Percentiles rank a stretch among this genome's conserved stretches.
phyloP scores from a whole-genome alignment of 2,329 filamentous ascomycete species.

The Stachybotrys echinatus region DNA sequence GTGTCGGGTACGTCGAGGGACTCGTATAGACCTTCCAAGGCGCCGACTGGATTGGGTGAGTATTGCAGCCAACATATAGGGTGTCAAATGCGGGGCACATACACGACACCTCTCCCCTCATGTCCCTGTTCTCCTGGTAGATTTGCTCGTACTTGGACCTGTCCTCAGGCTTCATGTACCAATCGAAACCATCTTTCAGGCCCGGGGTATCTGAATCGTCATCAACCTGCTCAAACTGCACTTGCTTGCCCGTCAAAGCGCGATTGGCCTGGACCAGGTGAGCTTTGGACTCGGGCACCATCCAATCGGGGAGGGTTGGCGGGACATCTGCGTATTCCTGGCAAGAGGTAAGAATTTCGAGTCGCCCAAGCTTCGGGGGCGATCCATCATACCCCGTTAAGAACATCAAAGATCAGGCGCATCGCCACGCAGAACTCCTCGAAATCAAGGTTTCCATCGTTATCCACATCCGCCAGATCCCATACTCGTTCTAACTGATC shows the following conservation, averaged over 20 bases:
- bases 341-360: conserved; percentile 8
- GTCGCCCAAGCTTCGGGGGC: conserved; percentile 1
- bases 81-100: conserved; percentile 24
- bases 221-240: conserved; percentile 79
- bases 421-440: conserved; percentile 99
- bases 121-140: conserved; percentile 86
- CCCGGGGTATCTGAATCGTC: conserved; percentile 78
- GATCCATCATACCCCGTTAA: conserved; percentile 70
- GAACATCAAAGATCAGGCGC: conserved; percentile 93
- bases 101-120: conserved; percentile 80
- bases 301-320: conserved; percentile 81
- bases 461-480: conserved; percentile 96
- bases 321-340: conserved; percentile 93
- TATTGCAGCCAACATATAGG: neutral
- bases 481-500: conserved; percentile 92
- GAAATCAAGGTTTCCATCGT: conserved; percentile 95
- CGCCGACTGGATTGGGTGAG: conserved; percentile 52
- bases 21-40: conserved; percentile 79
- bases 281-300: conserved; percentile 91
- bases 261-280: conserved; percentile 81
- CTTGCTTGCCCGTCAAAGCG: conserved; percentile 72
- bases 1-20: conserved; percentile 68
- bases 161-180: conserved; percentile 95
- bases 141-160: conserved; percentile 96
- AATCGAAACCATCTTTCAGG: conserved; percentile 95